Percentiles rank a stretch among this genome's conserved stretches.
Evolutionary conservation across 2,329 filamentous ascomycete species (phyloP).

Genomic region (Aureobasidium sp.): DNA sequence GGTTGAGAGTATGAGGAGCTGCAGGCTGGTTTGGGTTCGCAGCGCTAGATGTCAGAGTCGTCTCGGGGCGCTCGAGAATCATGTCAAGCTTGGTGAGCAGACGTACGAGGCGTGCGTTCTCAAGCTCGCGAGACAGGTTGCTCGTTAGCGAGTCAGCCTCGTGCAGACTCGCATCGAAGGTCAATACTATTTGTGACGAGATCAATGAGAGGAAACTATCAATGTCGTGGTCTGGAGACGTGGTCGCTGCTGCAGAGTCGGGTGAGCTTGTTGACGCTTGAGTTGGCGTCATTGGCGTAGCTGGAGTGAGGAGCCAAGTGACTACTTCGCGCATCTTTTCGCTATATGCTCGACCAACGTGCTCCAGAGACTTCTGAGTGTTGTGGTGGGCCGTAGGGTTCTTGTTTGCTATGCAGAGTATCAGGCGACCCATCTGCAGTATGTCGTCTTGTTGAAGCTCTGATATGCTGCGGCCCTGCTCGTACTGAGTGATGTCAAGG

Average conservation of each 20-base stretch:
- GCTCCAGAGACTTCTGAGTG: constrained; percentile 64
- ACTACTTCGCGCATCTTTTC: constrained; percentile 70
- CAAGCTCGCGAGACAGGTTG: constrained; percentile 70
- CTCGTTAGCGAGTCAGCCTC: constrained; percentile 65
- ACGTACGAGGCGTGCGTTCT: constrained; percentile 79
- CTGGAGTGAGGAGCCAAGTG: constrained; percentile 67
- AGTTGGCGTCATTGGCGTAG: constrained; percentile 4
- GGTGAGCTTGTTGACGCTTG: constrained; percentile 75
- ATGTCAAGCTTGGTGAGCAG: constrained; percentile 75
- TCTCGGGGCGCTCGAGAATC: constrained; percentile 81
- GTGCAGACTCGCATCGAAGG: constrained; percentile 73
- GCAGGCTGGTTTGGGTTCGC: constrained; percentile 23
- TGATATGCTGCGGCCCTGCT: constrained; percentile 55
- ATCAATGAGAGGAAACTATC: constrained; percentile 74
- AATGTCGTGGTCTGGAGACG: constrained; percentile 55
- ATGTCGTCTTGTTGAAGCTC: constrained; percentile 88
- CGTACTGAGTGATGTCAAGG: constrained; percentile 80
- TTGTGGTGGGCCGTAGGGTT: constrained; percentile 48
- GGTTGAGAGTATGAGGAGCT: constrained; percentile 22
- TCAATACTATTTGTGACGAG: constrained; percentile 63
- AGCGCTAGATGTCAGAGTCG: constrained; percentile 44
- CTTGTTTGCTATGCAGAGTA: constrained; percentile 66
- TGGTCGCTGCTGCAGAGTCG: constrained; percentile 36
- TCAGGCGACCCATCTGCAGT: constrained; percentile 70
- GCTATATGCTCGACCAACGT: constrained; percentile 68